Percentiles rank a stretch among this genome's conserved stretches.
Evolutionary conservation across 1,139 yeast species (phyloP).

Genomic region (Ashbya aceris): DNA sequence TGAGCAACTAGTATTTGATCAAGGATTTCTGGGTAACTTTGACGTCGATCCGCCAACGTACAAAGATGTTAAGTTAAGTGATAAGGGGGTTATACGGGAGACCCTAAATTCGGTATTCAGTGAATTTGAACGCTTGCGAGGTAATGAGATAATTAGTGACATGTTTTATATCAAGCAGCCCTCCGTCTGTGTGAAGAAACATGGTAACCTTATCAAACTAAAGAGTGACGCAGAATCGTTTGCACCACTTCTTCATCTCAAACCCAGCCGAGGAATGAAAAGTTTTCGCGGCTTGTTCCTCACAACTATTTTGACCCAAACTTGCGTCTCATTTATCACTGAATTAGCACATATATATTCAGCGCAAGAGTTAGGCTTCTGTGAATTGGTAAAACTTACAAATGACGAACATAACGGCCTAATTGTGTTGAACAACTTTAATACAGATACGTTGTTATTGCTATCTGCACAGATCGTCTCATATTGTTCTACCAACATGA

Average conservation of each 20-base stretch:
- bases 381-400: slow-evolving; percentile 27
- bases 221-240: slow-evolving; percentile 24
- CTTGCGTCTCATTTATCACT: slow-evolving; percentile 23
- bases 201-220: slow-evolving; percentile 24
- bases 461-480: slow-evolving; percentile 40
- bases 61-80: slow-evolving; percentile 14
- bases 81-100: slow-evolving; percentile 17
- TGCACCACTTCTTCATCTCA: slow-evolving; percentile 37
- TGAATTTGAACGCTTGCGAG: slow-evolving; percentile 19
- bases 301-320: slow-evolving; percentile 26
- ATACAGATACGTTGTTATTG: slow-evolving; percentile 33
- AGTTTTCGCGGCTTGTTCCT: slow-evolving; percentile 47
- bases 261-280: slow-evolving; percentile 43
- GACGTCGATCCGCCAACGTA: slow-evolving; percentile 15
- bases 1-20: slow-evolving; percentile 40
- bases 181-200: slow-evolving; percentile 24
- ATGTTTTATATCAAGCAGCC: slow-evolving; percentile 22
- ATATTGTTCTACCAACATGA: slow-evolving; percentile 27
- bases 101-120: slow-evolving; percentile 18
- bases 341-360: slow-evolving; percentile 26
- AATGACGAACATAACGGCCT: slow-evolving; percentile 26
- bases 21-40: slow-evolving; percentile 24
- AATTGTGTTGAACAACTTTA: slow-evolving; percentile 21
- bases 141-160: slow-evolving; percentile 21
- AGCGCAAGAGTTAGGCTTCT: slow-evolving; percentile 28